Percentiles rank a stretch among this genome's conserved stretches.
These are phyloP conservation scores for Dendrobium nobile DNA, from an alignment of 106 monocot species.

Conservation along the genomic window DNA sequence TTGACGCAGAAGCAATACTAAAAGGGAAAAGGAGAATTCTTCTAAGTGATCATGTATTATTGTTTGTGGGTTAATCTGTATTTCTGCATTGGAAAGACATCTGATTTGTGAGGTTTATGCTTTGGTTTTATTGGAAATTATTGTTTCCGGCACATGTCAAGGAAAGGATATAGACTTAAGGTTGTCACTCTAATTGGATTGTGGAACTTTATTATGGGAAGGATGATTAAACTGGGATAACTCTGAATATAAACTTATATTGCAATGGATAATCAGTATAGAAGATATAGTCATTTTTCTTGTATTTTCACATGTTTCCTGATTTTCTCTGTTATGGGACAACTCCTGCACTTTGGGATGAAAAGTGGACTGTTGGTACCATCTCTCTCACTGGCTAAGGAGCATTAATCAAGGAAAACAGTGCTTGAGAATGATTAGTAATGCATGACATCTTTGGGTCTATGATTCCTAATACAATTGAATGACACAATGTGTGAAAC, in stretches of 20 bases:
- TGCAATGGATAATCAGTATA: background rate
- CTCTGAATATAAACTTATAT: background rate
- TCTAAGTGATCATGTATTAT: background rate
- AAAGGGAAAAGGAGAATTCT: background rate
- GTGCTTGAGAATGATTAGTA: background rate
- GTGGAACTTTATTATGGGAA: background rate
- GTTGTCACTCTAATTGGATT: background rate
- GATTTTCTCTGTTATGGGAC: background rate
- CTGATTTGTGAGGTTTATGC: background rate
- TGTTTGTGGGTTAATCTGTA: background rate
- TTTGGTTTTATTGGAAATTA: background rate
- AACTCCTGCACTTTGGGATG: background rate
- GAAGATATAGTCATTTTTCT: background rate
- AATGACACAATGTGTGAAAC: no score
- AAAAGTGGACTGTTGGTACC: background rate
- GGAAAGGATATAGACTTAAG: background rate
- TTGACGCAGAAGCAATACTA: background rate
- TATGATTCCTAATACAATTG: no score
- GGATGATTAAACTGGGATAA: background rate
- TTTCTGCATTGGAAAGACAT: background rate
- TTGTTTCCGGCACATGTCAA: background rate
- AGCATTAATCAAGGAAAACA: background rate
- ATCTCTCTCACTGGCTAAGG: background rate
- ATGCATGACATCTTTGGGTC: no score
- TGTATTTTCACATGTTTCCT: background rate